Evolutionary conservation across 345 rosid species (phyloP).

Genomic region (Eutrema heterophyllum): DNA sequence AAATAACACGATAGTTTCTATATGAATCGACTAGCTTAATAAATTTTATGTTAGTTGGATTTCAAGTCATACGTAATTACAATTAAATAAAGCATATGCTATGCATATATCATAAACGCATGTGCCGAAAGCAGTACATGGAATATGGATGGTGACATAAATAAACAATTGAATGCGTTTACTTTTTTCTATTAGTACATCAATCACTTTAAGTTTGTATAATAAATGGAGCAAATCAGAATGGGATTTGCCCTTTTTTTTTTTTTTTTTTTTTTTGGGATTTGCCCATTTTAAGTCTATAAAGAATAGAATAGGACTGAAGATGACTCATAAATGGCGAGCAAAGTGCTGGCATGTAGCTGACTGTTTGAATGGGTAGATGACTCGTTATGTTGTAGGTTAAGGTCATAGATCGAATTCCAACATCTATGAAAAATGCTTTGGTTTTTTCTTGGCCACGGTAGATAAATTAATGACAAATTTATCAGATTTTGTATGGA

Average conservation of each 20-base stretch:
- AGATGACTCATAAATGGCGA: conserved; percentile 14
- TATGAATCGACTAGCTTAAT: background rate
- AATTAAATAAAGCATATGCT: background rate
- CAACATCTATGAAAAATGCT: too few species aligned
- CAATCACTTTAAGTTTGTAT: background rate
- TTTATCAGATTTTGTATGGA: too few species aligned
- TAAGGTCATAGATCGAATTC: too few species aligned
- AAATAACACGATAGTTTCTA: background rate
- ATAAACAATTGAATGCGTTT: conserved; percentile 4
- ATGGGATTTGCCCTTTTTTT: background rate
- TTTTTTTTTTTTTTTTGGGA: too few species aligned
- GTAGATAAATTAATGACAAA: too few species aligned
- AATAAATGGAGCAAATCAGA: background rate
- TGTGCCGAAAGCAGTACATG: conserved; percentile 6
- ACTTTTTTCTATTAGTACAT: background rate
- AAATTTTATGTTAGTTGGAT: background rate
- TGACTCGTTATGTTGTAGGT: too few species aligned
- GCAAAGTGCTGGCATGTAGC: conserved; percentile 21
- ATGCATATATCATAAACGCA: conserved; percentile 7
- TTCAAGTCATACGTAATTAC: background rate
- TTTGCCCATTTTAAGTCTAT: background rate
- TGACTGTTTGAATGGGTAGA: background rate
- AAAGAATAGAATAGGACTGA: background rate
- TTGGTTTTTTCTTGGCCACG: too few species aligned
- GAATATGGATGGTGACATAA: background rate